phyloP scores from a whole-genome alignment of 2,329 filamentous ascomycete species.

The Pseudodiploospora longispora region DNA sequence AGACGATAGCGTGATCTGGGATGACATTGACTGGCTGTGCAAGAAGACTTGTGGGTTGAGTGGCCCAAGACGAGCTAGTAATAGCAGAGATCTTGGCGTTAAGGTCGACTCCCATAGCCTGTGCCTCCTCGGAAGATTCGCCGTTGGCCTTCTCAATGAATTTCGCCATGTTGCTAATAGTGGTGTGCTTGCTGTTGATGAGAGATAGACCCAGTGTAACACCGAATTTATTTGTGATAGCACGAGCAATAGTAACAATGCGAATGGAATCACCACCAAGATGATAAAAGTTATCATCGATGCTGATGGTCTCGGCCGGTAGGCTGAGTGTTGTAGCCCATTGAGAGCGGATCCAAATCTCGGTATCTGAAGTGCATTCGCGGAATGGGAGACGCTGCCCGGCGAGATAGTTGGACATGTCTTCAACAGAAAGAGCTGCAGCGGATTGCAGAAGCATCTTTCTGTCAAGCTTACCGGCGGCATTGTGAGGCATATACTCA shows the following conservation, averaged over 20 bases:
- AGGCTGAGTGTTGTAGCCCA: conserved; percentile 7
- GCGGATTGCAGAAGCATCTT: conserved; percentile 1
- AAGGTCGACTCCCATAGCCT: background rate
- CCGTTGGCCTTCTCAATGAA: conserved; percentile 6
- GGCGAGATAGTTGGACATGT: conserved; percentile 1
- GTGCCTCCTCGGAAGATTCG: background rate
- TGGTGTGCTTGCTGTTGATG: conserved; percentile 14
- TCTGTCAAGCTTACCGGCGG: conserved; percentile 4
- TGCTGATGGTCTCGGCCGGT: conserved; percentile 7
- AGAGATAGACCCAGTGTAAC: conserved; percentile 11
- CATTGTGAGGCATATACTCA: conserved; percentile 4
- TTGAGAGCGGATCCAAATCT: conserved; percentile 2
- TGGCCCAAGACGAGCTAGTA: background rate
- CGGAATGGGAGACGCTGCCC: conserved; percentile 3
- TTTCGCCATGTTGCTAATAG: conserved; percentile 10
- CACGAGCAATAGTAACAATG: conserved; percentile 11
- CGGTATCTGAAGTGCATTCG: conserved; percentile 2
- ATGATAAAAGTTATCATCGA: conserved; percentile 13
- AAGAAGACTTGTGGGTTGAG: background rate
- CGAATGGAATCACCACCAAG: conserved; percentile 15
- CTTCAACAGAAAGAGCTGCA: background rate
- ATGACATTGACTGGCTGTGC: conserved; percentile 1
- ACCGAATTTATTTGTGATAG: conserved; percentile 7
- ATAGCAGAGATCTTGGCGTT: conserved; percentile 2
- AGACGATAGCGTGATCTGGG: conserved; percentile 6